Evolutionary conservation across 352 stramenopile genomes (phyloP), one percentile per base, ranked within the genome.

Genomic region (Globisporangium polare): DNA sequence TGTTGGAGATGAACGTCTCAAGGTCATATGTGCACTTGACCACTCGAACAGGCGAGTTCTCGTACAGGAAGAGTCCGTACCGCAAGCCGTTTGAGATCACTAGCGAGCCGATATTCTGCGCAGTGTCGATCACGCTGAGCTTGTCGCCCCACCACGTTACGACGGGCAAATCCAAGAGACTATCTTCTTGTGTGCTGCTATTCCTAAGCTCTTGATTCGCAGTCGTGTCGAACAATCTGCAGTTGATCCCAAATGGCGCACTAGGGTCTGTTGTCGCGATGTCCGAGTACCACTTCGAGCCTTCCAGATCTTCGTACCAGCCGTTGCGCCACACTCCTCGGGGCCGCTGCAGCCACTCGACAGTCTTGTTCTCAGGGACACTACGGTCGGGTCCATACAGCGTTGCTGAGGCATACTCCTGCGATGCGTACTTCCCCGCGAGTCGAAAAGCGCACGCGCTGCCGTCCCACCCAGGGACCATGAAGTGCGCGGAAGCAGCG

Each of bases 291-390:
- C 64, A 78, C 5, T 51, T 39, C 35, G 57, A 33, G 3, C 59
- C 65, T 5, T 4, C n/a, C 4, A 12, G 7, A 43, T 71, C 63
- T 63, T 67, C 67, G 42, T 75, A 75, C 66, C 72, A 80, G 0
- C 72, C 72, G 39, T 77, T 77, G 2, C 62, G 43, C 72, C 69
- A 77, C 27, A 55, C 50, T 8, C 73, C 73, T 20, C 54, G 56
- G 2, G 63, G 57, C 20, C 50, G 49, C 0, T 22, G 9, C 0
- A 80, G 63, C 62, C 53, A 73, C 26, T 75, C 47, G 0, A 17
- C 45, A 17, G 68, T 75, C 46, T 71, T 74, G 0, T 9, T 5
- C 35, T 69, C 63, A 1, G 58, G 65, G 17, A 69, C 13, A 0
- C n/a, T 37, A 29, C 66, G 55, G 29, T 63, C 22, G 0, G 63